phyloP scores from a whole-genome alignment of 306 rosid species.

The Cotoneaster glaucophyllus region DNA sequence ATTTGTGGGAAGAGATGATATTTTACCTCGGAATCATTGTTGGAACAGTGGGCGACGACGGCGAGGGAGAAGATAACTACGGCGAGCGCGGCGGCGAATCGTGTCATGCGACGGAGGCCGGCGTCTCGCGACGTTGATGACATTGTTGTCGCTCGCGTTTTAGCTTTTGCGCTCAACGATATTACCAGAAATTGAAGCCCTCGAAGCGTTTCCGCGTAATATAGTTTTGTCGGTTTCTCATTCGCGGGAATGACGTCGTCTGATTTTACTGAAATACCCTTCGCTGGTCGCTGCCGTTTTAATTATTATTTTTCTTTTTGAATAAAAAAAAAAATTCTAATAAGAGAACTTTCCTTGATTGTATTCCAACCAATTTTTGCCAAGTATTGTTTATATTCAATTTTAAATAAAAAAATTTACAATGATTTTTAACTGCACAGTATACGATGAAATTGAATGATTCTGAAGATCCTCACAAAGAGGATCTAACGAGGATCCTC shows the following conservation, averaged over 20 bases:
- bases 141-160: neutral
- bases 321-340: no score
- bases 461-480: no score
- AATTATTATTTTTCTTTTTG: no score
- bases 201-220: neutral
- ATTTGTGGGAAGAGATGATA: neutral
- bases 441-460: no score
- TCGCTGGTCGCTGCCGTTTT: neutral
- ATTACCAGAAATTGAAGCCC: neutral
- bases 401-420: no score
- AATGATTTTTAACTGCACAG: no score
- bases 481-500: rapidly evolving
- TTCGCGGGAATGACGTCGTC: neutral
- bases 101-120: slow-evolving; percentile 9
- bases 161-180: neutral
- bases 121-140: slow-evolving; percentile 7
- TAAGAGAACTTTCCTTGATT: no score
- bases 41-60: slow-evolving; percentile 31
- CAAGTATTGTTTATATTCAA: no score
- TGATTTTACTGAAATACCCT: neutral
- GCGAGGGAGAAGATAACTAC: slow-evolving; percentile 27
- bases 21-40: slow-evolving; percentile 38
- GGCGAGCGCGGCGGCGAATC: slow-evolving; percentile 28
- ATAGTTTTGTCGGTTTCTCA: neutral
- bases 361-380: no score